Evolutionary conservation across 108 stramenopile species (phyloP), one percentile per base, ranked within the genome.

Genomic region (Fistulifera solaris): DNA sequence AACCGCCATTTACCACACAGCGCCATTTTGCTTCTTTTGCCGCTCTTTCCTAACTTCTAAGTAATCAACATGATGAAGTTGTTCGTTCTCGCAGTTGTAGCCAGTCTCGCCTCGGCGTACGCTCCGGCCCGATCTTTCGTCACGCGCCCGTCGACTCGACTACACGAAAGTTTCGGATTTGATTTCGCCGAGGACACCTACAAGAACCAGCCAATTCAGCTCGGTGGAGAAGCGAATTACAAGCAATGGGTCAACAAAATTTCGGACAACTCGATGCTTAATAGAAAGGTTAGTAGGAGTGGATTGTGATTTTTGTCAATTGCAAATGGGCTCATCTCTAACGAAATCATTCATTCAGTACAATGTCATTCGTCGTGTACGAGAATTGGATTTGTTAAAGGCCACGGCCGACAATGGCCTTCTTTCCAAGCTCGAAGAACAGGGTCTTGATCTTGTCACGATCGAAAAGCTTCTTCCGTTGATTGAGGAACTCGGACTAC

Each of bases 211-310:
- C 81, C 83, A 15, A 67, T 72, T 43, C 46, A 70, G 51, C 69
- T 90, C 48, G 67, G 75, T 58, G 89, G 89, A 50, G 89, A 90
- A 69, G 78, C 73, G 19, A 78, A 85, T 56, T 90, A 90, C 71
- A 90, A 90, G 80, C 80, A 84, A 73, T 90, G 77, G 75, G 68
- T 87, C 31, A 77, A 77, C 49, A 65, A 49, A 23, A 66, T 77
- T 39, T 72, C 73, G 40, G 78, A 83, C 27, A 65, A 87, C 57
- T 77, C 70, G 56, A 70, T 90, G 65, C 63, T 90, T n/a, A 90
- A 90, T 62, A 65, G 81, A 35, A 76, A 89, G 83, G 87, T 85
- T 59, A 58, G 87, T 67, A 16, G 3, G 3, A 8, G 11, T 45
- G 7, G 19, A 8, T 11, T 4, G 7, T 45, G 11, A 11, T 8